Base-by-base conservation (phyloP, 202 grass and related monocot species). In the Saccharum hybrid region DNA sequence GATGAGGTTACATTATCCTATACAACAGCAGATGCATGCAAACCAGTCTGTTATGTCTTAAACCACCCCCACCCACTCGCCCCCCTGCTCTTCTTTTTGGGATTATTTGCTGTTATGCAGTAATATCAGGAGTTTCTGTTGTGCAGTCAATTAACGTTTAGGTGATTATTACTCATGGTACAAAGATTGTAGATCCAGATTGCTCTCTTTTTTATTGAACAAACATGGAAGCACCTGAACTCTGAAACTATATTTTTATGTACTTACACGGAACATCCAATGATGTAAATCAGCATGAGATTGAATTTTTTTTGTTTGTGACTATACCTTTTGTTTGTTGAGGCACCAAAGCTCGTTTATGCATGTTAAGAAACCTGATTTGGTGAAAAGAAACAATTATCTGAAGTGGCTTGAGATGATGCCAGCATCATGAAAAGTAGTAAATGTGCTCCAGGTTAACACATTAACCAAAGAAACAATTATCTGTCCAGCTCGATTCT, bases 1-100 rank as follows among this genome's bases (percentile, higher is more conserved):
- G 84, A 67, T 92, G 63, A 92, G 64, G 13, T 39, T 74, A 6
- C 30, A 36, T n/a, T 54, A n/a, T 36, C 2, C 8, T 45, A 71
- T 45, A 57, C 4, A 43, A 42, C 12, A 23, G 67, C 10, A 23
- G 19, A 7, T 41, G n/a, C n/a, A n/a, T n/a, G n/a, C n/a, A n/a
- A 1, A 1, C 33, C 3, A 3, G 1, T 1, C n/a, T n/a, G n/a
- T n/a, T n/a, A n/a, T n/a, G n/a, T n/a, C n/a, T n/a, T n/a, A n/a
- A 0, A 0, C 28, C 33, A 28, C 33, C 33, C 33, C 3, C 12
- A 28, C 28, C 26, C 26, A 26, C 0, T 26, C 26, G 26, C 26
- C 14, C 45, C 48, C 48, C 14, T 6, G 3, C 43, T 36, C 13
- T 19, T 8, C 6, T 12, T 41, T 42, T 42, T 54, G 6, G 22